These are phyloP conservation scores for Alloascoidea africana DNA, from an alignment of 805 yeast genomes.

Conservation along the genomic window DNA sequence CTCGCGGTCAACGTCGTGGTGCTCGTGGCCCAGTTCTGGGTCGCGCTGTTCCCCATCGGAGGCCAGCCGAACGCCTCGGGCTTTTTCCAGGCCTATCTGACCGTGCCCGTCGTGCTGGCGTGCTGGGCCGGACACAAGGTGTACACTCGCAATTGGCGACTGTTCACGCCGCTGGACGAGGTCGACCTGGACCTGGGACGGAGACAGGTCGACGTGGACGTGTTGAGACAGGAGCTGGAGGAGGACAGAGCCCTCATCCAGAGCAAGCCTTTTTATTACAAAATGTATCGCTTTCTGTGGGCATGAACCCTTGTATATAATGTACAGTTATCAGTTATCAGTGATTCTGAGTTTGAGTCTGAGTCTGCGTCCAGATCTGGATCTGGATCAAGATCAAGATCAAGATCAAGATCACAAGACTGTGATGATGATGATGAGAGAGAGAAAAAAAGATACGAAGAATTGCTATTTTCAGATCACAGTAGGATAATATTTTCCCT, in stretches of 20 bases:
- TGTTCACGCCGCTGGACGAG: constrained; percentile 22
- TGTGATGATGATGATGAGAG: too few relatives aligned
- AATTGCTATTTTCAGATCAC: too few relatives aligned
- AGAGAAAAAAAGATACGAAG: too few relatives aligned
- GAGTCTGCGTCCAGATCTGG: too few relatives aligned
- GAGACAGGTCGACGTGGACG: constrained; percentile 32
- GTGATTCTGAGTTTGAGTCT: too few relatives aligned
- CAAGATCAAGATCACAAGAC: too few relatives aligned
- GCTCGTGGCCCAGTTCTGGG: constrained; percentile 52
- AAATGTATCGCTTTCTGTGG: constrained; percentile 32
- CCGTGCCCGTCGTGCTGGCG: constrained; percentile 10
- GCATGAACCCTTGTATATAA: too few relatives aligned
- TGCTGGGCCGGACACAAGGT: constrained; percentile 28
- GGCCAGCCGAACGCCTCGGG: constrained; percentile 1
- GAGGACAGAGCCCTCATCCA: constrained; percentile 32
- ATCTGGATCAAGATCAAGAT: too few relatives aligned
- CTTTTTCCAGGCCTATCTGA: constrained; percentile 28
- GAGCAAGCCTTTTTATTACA: constrained; percentile 26
- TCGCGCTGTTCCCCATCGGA: constrained; percentile 53
- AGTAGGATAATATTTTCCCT: too few relatives aligned
- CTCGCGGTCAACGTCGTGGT: constrained; percentile 32
- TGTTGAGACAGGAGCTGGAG: constrained; percentile 31
- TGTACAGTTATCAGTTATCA: too few relatives aligned
- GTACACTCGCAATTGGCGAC: constrained; percentile 17
- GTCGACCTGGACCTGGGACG: constrained; percentile 39